A percentile compares a stretch with the other conserved stretches of the same genome.
Conservation (phyloP, 2,329 filamentous ascomycete genomes). For the Cryphonectria nitschkei region DNA sequence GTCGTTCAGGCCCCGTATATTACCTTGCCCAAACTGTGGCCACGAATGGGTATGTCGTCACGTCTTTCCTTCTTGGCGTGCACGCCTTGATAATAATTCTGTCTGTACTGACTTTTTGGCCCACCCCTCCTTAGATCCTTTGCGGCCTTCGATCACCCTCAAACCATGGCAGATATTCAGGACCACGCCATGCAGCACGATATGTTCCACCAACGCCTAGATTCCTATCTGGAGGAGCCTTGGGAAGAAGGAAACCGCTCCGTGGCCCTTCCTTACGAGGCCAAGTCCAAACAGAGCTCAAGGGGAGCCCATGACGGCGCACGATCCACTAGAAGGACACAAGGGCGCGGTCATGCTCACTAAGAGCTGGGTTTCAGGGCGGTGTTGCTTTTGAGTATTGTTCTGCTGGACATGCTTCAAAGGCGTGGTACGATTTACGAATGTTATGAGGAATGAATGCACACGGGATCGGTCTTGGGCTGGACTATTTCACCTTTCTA, state of each 20-base stretch:
- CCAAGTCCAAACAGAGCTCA: neutral
- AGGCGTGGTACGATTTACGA: neutral
- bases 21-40: constrained; percentile 2
- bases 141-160: neutral
- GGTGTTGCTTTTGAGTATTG: neutral
- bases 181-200: neutral
- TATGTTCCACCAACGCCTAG: neutral
- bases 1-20: neutral
- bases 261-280: neutral
- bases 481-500: neutral
- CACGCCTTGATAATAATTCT: neutral
- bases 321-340: neutral
- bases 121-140: neutral
- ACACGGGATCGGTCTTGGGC: neutral
- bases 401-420: neutral
- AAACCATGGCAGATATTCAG: neutral
- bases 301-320: neutral
- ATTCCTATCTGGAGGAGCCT: neutral
- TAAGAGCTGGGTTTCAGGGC: neutral
- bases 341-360: neutral
- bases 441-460: neutral
- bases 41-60: neutral
- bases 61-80: neutral
- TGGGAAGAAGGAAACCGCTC: neutral
- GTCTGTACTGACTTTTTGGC: neutral